phyloP scores from a whole-genome alignment of 768 basidiomycete genomes.

The Lyophyllum semitale region DNA sequence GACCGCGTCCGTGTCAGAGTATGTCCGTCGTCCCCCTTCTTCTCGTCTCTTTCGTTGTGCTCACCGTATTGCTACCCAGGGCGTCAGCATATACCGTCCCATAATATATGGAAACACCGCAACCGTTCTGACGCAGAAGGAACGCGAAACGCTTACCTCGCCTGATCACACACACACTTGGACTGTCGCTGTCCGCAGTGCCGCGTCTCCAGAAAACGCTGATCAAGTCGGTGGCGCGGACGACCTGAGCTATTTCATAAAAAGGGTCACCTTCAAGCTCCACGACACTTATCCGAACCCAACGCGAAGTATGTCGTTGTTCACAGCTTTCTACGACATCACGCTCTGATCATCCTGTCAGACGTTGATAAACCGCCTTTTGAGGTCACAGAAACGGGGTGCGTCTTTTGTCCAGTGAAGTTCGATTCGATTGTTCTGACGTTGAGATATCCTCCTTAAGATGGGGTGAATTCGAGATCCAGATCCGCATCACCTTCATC shows the following conservation, averaged over 20 bases:
- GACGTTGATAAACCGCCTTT: conserved; percentile 93
- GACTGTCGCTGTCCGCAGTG: conserved; percentile 94
- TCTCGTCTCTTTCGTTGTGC: conserved; percentile 11
- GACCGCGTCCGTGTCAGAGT: conserved; percentile 83
- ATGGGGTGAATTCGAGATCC: conserved; percentile 99
- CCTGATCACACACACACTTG: conserved; percentile 92
- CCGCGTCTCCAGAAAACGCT: conserved; percentile 70
- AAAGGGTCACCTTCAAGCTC: conserved; percentile 94
- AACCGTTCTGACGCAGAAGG: conserved; percentile 70
- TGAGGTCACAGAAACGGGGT: conserved; percentile 96
- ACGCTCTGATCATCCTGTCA: conserved; percentile 28
- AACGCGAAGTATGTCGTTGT: conserved; percentile 70
- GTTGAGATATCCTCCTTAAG: conserved; percentile 34
- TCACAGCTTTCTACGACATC: conserved; percentile 4
- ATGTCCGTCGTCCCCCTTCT: conserved; percentile 33
- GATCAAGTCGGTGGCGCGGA: conserved; percentile 88
- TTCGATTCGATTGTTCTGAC: not conserved
- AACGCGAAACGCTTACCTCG: conserved; percentile 55
- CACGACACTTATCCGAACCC: conserved; percentile 96
- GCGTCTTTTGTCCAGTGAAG: conserved; percentile 19
- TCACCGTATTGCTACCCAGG: conserved; percentile 45
- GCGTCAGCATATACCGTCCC: conserved; percentile 83
- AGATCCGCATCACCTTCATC: conserved; percentile 88
- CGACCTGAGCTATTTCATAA: conserved; percentile 89
- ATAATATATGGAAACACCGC: conserved; percentile 97